phyloP scores from a whole-genome alignment of 148 eudicot species.

The Camellia japonica region DNA sequence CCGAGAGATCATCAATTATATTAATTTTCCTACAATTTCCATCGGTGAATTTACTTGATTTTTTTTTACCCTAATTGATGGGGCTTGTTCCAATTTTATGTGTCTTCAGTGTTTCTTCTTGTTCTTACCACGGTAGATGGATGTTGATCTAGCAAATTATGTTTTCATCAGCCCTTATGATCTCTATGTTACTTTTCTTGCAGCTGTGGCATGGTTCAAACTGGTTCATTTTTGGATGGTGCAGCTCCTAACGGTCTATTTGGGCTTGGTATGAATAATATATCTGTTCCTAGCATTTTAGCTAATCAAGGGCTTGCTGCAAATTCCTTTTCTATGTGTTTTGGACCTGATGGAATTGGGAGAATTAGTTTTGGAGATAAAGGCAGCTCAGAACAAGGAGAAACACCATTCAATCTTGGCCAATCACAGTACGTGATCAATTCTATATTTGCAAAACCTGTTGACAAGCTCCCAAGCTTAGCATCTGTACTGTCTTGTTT shows the following conservation, averaged over 20 bases:
- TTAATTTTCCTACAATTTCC: constrained; percentile 18
- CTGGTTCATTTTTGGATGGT: constrained; percentile 75
- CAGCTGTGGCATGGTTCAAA: constrained; percentile 78
- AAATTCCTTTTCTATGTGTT: constrained; percentile 96
- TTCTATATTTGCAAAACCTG: not conserved
- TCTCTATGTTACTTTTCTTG: constrained; percentile 18
- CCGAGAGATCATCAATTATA: not conserved
- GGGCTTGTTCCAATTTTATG: not conserved
- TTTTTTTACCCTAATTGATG: not conserved
- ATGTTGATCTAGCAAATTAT: not conserved
- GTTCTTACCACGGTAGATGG: not conserved
- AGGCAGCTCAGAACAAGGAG: constrained; percentile 58
- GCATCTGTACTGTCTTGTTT: not conserved
- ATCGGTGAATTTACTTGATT: constrained; percentile 27
- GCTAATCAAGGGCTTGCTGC: constrained; percentile 58
- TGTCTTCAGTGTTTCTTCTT: not conserved
- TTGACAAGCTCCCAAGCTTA: not conserved
- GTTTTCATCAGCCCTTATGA: not conserved
- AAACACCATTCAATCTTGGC: constrained; percentile 58
- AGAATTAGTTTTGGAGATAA: constrained; percentile 89
- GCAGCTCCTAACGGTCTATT: constrained; percentile 94
- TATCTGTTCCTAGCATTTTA: constrained; percentile 79
- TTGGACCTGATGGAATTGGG: constrained; percentile 60
- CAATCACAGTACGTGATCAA: constrained; percentile 41
- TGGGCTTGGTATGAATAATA: constrained; percentile 67